These are phyloP conservation scores for Penicillium atrosanguineum DNA, from an alignment of 495 filamentous ascomycete species.

Conservation along the genomic window DNA sequence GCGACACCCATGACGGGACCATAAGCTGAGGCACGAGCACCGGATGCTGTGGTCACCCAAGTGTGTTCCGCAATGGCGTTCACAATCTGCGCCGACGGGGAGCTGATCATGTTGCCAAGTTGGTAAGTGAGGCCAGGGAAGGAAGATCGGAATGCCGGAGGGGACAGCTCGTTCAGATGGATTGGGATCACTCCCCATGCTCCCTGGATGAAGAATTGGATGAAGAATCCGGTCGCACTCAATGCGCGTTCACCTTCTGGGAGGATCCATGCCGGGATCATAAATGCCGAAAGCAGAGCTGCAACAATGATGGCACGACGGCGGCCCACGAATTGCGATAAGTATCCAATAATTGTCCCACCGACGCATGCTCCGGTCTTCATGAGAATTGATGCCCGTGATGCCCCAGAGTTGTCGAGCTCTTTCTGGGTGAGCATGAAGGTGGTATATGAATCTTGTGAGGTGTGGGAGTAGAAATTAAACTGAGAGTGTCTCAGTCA, in stretches of 20 bases:
- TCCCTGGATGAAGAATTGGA: slow-evolving; percentile 78
- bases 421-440: slow-evolving; percentile 69
- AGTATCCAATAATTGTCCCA: slow-evolving; percentile 67
- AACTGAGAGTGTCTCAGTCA: slow-evolving; percentile 18
- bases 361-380: slow-evolving; percentile 73
- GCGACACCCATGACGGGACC: slow-evolving; percentile 68
- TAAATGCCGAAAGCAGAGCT: slow-evolving; percentile 50
- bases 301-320: slow-evolving; percentile 62
- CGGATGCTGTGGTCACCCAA: slow-evolving; percentile 42
- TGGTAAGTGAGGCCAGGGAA: slow-evolving; percentile 59
- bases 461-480: slow-evolving; percentile 63
- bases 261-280: slow-evolving; percentile 74
- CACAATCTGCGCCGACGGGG: slow-evolving; percentile 69
- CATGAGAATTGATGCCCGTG: slow-evolving; percentile 69
- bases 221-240: slow-evolving; percentile 66
- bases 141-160: slow-evolving; percentile 67
- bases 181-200: slow-evolving; percentile 78
- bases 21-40: slow-evolving; percentile 59
- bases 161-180: slow-evolving; percentile 75
- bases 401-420: slow-evolving; percentile 56
- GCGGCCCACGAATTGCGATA: slow-evolving; percentile 70
- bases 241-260: slow-evolving; percentile 54
- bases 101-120: slow-evolving; percentile 73
- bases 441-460: slow-evolving; percentile 75
- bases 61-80: slow-evolving; percentile 62